Evolutionary conservation across 2,329 filamentous ascomycete species (phyloP), one percentile per base, ranked within the genome.

Genomic region (Clonostachys rosea): DNA sequence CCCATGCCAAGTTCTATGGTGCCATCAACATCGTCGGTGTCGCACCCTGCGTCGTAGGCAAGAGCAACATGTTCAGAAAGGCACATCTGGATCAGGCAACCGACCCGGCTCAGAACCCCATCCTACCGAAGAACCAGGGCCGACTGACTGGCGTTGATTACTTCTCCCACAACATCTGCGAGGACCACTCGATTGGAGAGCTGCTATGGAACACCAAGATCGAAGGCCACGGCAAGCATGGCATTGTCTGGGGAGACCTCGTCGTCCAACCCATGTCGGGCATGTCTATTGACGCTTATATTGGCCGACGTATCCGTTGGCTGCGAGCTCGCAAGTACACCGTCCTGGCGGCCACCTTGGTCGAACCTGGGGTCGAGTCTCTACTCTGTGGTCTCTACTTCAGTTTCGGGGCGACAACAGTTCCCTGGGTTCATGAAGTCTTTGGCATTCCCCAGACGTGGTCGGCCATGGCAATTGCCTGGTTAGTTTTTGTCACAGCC

Each of bases 11-110:
- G 63, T 97, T 99, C 75, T 99, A 99, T 71, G 87, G 86, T 9
- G 94, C 92, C 51, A 99, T 99, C 76, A 97, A 97, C 67, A 89
- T 89, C 1, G 89, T 96, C 14, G 79, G 87, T 5, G 71, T 97
- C 45, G 94, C 94, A 0, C 94, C 95, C 9, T 99, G 94, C 66
- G 87, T 95, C 49, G 86, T 97, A 18, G 94, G 94, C 44, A 99
- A 99, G 71, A 95, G 90, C 59, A 97, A 95, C 70, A 97, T 99
- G 91, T 99, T 97, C 69, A 87, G 94, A 49, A 89, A 87, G 51
- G 89, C 89, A 0, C 92, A 99, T 59, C 81, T 99, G 35, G 82
- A 96, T 65, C 78, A 79, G 54, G 79, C 94, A 9, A 84, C 83
- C 34, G 66, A 78, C 59, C 64, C 77, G 35, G 44, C 63, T 45